Conservation (phyloP, 345 rosid genomes). For the Streptanthus diversifolius region DNA sequence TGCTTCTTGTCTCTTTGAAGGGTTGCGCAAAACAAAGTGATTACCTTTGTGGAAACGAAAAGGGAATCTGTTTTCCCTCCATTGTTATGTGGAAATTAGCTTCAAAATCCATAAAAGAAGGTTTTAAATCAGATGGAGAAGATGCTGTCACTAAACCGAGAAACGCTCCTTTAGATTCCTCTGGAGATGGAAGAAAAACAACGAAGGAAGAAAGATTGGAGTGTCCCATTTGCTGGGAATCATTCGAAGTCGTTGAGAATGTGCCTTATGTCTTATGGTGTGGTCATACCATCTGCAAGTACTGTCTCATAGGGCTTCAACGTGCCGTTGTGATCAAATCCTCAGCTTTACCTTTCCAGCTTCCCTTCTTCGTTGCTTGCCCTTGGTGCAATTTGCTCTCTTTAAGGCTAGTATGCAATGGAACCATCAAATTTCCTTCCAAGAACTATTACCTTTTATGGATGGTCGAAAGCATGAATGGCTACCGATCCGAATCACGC, state of each 20-base stretch:
- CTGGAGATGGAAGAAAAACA: constrained; percentile 36
- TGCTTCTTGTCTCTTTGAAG: constrained; percentile 4
- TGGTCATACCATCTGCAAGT: constrained; percentile 67
- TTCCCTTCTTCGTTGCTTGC: constrained; percentile 59
- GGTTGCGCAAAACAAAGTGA: background rate
- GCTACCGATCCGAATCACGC: constrained; percentile 40
- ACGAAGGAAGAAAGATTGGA: constrained; percentile 50
- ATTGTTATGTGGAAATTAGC: constrained; percentile 41
- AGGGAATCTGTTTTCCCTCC: background rate
- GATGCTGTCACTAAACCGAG: constrained; percentile 17
- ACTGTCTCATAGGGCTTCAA: constrained; percentile 60
- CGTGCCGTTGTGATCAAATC: constrained; percentile 44
- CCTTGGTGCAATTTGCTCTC: constrained; percentile 73
- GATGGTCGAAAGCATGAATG: constrained; percentile 69
- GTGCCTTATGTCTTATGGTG: constrained; percentile 71
- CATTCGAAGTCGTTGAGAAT: constrained; percentile 64
- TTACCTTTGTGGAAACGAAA: background rate
- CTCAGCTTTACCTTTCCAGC: constrained; percentile 44
- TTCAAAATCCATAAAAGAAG: constrained; percentile 30
- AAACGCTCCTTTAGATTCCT: constrained; percentile 36
- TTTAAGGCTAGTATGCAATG: constrained; percentile 49
- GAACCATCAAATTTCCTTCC: constrained; percentile 50
- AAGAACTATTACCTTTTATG: constrained; percentile 68
- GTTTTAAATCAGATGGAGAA: constrained; percentile 27
- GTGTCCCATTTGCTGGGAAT: constrained; percentile 74